These are phyloP conservation scores for Antitrichia curtipendula DNA, from an alignment of 225 moss, liverwort and hornwort genomes.

Conservation along the genomic window DNA sequence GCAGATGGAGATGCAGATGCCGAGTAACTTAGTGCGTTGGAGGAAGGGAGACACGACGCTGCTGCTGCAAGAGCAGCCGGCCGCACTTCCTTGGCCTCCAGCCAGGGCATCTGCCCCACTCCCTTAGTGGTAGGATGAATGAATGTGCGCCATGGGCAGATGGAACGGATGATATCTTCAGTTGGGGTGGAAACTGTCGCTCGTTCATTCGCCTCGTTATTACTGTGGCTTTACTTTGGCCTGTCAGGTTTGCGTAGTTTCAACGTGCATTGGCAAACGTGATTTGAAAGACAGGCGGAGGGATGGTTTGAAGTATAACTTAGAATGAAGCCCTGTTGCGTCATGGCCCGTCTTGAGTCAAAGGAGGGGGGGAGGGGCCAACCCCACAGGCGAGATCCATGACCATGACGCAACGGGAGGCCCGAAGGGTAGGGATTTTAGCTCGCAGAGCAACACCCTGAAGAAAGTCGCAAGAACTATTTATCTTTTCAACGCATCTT, in stretches of 20 bases:
- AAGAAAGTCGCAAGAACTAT: neutral
- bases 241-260: neutral
- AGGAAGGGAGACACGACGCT: neutral
- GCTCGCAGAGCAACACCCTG: neutral
- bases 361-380: too few relatives aligned
- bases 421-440: neutral
- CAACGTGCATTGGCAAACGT: neutral
- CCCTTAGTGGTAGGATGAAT: neutral
- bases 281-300: neutral
- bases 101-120: neutral
- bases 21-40: neutral
- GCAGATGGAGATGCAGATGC: neutral
- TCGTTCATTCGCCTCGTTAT: neutral
- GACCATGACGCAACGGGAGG: neutral
- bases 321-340: neutral
- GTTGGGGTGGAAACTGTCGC: neutral
- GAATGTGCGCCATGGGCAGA: neutral
- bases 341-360: neutral
- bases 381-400: neutral
- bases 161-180: neutral
- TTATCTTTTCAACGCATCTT: neutral
- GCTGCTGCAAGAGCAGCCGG: constrained; percentile 1
- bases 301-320: neutral
- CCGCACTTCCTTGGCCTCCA: neutral
- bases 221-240: neutral